Evolutionary conservation across 169 alveolate species (phyloP).

Genomic region (Neospora caninum): DNA sequence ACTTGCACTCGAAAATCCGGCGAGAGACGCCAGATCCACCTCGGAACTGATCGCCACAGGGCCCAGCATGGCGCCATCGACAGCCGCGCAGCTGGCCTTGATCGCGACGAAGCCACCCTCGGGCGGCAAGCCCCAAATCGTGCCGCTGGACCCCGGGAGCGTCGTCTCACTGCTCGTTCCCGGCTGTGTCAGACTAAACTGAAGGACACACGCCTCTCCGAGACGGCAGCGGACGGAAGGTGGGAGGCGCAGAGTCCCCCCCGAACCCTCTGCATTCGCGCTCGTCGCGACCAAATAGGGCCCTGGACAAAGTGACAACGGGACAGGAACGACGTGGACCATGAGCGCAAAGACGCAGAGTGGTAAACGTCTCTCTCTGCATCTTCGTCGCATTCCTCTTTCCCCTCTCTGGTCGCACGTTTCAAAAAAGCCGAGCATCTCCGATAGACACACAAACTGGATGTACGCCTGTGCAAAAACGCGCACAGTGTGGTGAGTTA

Average conservation of each 20-base stretch:
- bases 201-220: neutral
- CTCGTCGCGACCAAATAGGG: neutral
- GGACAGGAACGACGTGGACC: too few species aligned
- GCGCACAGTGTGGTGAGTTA: too few species aligned
- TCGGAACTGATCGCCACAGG: neutral
- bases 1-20: neutral
- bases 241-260: neutral
- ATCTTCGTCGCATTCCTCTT: too few species aligned
- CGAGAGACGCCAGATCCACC: neutral
- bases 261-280: neutral
- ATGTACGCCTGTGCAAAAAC: too few species aligned
- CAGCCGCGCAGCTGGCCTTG: slow-evolving; percentile 12
- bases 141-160: neutral
- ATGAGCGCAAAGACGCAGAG: too few species aligned
- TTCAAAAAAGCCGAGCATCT: too few species aligned
- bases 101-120: neutral
- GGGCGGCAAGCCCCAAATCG: neutral
- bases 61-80: neutral
- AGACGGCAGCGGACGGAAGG: neutral
- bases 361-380: too few species aligned
- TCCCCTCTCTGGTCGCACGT: too few species aligned
- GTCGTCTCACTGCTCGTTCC: neutral
- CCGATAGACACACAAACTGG: too few species aligned
- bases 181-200: neutral
- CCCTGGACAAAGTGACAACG: too few species aligned